Conservation (phyloP, 164 flowering plant genomes). For the Annona squamosa region DNA sequence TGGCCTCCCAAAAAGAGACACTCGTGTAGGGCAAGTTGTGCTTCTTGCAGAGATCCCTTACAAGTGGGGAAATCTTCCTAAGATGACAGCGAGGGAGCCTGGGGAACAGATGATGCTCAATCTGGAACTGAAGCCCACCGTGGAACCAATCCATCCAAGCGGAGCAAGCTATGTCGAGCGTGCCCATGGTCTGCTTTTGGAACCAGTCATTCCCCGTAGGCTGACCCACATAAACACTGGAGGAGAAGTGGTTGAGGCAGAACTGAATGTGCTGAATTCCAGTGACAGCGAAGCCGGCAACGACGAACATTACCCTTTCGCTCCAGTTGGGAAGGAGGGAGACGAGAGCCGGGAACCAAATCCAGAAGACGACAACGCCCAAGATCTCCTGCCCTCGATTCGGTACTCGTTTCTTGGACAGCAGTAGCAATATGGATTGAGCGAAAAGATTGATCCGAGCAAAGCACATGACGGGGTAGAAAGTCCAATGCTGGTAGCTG, state of each 20-base stretch:
- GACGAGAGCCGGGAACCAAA: slow-evolving; percentile 52
- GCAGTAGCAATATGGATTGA: slow-evolving; percentile 43
- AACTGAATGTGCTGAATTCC: slow-evolving; percentile 61
- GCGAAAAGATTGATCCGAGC: slow-evolving; percentile 46
- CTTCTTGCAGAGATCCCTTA: slow-evolving; percentile 59
- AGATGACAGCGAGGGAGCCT: slow-evolving; percentile 55
- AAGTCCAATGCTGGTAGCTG: slow-evolving; percentile 59
- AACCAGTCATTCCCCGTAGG: slow-evolving; percentile 63
- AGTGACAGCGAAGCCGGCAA: slow-evolving; percentile 36
- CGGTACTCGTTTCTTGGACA: slow-evolving; percentile 37
- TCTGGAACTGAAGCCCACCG: slow-evolving; percentile 68
- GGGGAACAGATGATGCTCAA: slow-evolving; percentile 72
- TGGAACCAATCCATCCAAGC: slow-evolving; percentile 70
- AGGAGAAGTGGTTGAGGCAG: slow-evolving; percentile 54
- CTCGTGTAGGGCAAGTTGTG: slow-evolving; percentile 54
- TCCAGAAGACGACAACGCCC: slow-evolving; percentile 49
- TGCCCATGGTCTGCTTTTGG: slow-evolving; percentile 51
- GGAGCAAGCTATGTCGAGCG: slow-evolving; percentile 42
- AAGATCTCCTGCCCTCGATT: slow-evolving; percentile 43
- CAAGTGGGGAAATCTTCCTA: slow-evolving; percentile 48
- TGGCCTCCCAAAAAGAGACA: slow-evolving; percentile 50
- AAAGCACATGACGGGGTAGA: slow-evolving; percentile 54
- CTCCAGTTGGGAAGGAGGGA: slow-evolving; percentile 46
- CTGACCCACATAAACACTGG: slow-evolving; percentile 44
- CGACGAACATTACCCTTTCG: slow-evolving; percentile 45